Percentiles rank a stretch among this genome's conserved stretches.
Evolutionary conservation across 2,329 filamentous ascomycete species (phyloP).

Genomic region (Bisporella sp.): DNA sequence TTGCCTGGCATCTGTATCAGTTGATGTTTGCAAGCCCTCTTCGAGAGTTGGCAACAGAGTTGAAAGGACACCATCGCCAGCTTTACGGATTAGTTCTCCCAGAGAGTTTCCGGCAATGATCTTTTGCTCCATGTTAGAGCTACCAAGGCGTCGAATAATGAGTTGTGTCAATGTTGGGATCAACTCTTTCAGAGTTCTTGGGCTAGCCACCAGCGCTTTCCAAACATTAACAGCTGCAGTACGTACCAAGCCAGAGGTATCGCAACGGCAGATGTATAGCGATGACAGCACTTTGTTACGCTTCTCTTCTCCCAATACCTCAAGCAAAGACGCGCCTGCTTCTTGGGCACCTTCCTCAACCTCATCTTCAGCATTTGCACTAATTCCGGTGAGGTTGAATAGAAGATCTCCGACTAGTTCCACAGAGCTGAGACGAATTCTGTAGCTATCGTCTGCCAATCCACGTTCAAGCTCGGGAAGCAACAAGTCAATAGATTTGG

Average conservation of each 20-base stretch:
- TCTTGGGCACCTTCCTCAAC: conserved; percentile 76
- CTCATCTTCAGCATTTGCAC: conserved; percentile 69
- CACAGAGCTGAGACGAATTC: conserved; percentile 95
- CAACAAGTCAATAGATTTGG: conserved; percentile 86
- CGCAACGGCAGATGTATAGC: conserved; percentile 93
- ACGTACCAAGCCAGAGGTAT: conserved; percentile 87
- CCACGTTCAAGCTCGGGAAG: conserved; percentile 93
- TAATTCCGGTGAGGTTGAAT: conserved; percentile 96
- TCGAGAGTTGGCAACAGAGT: conserved; percentile 86
- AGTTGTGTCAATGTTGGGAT: conserved; percentile 92
- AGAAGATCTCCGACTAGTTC: conserved; percentile 94
- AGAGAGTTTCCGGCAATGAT: conserved; percentile 96
- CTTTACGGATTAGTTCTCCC: conserved; percentile 93
- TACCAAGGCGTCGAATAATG: conserved; percentile 87
- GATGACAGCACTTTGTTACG: conserved; percentile 96
- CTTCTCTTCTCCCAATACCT: conserved; percentile 91
- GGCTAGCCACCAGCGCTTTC: conserved; percentile 93
- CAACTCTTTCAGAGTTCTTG: conserved; percentile 88
- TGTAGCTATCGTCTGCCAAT: conserved; percentile 93
- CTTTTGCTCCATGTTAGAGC: conserved; percentile 97
- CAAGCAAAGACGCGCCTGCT: conserved; percentile 85
- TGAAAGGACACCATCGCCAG: conserved; percentile 85
- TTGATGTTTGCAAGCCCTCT: conserved; percentile 80
- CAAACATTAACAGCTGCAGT: conserved; percentile 87
- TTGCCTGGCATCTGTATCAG: conserved; percentile 87